Conservation (phyloP, 305 asterid genomes). For the Salvia sclarea region DNA sequence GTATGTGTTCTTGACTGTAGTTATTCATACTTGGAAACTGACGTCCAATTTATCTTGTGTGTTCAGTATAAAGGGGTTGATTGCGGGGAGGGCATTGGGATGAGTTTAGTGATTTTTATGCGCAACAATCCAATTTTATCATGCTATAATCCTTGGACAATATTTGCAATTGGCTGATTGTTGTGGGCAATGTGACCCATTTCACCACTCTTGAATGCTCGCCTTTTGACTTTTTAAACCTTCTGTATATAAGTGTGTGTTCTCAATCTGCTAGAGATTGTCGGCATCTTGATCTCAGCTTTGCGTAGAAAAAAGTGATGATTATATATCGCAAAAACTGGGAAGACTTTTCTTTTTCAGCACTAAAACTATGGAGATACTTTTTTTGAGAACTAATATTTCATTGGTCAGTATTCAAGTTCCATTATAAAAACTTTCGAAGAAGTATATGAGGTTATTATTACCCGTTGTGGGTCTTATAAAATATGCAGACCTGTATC, state of each 20-base stretch:
- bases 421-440: conserved; percentile 5
- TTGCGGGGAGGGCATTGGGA: conserved; percentile 3
- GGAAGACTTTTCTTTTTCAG: conserved; percentile 8
- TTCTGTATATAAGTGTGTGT: conserved; percentile 2
- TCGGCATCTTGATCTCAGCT: conserved; percentile 25
- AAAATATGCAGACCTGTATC: conserved; percentile 5
- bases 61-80: neutral
- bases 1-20: neutral
- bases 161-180: neutral
- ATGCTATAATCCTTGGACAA: conserved; percentile 4
- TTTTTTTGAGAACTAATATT: conserved; percentile 6
- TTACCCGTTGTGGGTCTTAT: conserved; percentile 9
- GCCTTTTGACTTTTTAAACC: conserved; percentile 6
- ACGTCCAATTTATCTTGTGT: neutral
- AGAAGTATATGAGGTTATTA: neutral
- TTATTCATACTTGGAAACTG: neutral
- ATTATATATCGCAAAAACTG: neutral
- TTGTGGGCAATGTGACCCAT: conserved; percentile 14
- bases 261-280: conserved; percentile 11
- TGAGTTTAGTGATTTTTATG: conserved; percentile 1
- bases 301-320: neutral
- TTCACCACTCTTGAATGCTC: neutral
- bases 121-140: conserved; percentile 9
- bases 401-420: neutral
- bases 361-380: conserved; percentile 8